These are phyloP conservation scores for Pisolithus thermaeus DNA, from an alignment of 1,284 basidiomycete species.

Conservation along the genomic window DNA sequence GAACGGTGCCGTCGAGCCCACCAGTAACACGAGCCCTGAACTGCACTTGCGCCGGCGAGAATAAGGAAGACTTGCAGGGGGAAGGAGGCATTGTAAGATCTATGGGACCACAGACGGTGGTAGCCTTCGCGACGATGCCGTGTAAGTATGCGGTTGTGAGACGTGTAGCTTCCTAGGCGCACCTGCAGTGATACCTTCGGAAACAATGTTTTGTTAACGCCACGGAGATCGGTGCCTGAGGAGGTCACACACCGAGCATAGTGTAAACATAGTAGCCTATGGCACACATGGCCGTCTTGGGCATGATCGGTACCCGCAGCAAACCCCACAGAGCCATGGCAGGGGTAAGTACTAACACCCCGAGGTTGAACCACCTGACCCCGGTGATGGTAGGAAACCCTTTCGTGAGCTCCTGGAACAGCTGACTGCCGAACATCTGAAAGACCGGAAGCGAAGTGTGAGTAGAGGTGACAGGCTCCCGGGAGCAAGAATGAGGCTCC, in stretches of 20 bases:
- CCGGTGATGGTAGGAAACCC: conserved; percentile 45
- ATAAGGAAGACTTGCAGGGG: conserved; percentile 74
- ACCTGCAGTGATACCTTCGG: conserved; percentile 58
- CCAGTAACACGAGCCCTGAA: conserved; percentile 89
- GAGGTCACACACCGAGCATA: conserved; percentile 46
- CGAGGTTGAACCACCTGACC: conserved; percentile 63
- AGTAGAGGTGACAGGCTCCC: conserved; percentile 6
- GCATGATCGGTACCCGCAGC: conserved; percentile 38
- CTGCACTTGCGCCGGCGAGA: conserved; percentile 77
- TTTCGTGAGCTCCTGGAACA: conserved; percentile 16
- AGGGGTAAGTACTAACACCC: conserved; percentile 63
- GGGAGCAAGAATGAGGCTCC: conserved; percentile 12
- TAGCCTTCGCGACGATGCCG: conserved; percentile 50
- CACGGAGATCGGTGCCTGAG: conserved; percentile 8
- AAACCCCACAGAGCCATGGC: conserved; percentile 63
- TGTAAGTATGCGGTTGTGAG: background rate
- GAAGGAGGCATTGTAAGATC: conserved; percentile 77
- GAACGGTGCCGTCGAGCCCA: conserved; percentile 90
- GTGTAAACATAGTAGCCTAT: conserved; percentile 72
- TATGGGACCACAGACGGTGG: conserved; percentile 89
- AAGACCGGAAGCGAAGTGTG: background rate
- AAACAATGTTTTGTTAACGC: conserved; percentile 6
- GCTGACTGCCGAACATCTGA: conserved; percentile 11
- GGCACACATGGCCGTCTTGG: conserved; percentile 55
- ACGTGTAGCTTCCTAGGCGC: conserved; percentile 12